Percentiles rank a stretch among this genome's conserved stretches.
Evolutionary conservation across 2,329 filamentous ascomycete genomes (phyloP).

Genomic region (Triangularia setosa): DNA sequence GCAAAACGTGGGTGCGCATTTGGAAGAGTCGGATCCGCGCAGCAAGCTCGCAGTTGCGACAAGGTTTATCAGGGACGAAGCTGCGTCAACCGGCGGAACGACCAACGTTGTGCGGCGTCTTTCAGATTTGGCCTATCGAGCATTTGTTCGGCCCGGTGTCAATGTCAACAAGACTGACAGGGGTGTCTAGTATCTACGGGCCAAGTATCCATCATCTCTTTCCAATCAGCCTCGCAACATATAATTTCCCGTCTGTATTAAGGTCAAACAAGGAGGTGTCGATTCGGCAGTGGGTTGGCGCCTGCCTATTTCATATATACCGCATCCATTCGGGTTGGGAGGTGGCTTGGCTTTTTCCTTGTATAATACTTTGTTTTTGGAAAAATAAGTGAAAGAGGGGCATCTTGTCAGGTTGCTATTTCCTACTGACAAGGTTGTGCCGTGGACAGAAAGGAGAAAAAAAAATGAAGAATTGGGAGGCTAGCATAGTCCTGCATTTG

Average conservation of each 20-base stretch:
- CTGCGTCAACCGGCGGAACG: slow-evolving; percentile 61
- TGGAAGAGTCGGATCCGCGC: slow-evolving; percentile 63
- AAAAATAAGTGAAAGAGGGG: neutral
- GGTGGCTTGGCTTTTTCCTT: neutral
- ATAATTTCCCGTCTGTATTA: neutral
- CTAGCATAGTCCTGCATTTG: neutral
- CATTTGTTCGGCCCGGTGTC: slow-evolving; percentile 52
- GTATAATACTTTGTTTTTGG: neutral
- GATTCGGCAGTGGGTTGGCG: neutral
- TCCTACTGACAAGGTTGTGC: neutral
- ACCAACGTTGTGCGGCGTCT: slow-evolving; percentile 70
- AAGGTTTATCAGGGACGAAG: slow-evolving; percentile 65
- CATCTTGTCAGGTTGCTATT: neutral
- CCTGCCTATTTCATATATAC: neutral
- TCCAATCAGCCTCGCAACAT: neutral
- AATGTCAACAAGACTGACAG: slow-evolving; percentile 35
- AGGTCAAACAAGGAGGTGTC: neutral
- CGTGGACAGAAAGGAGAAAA: neutral
- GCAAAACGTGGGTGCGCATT: slow-evolving; percentile 52
- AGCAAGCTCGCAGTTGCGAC: slow-evolving; percentile 66
- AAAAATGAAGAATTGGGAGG: neutral
- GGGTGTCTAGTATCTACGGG: slow-evolving; percentile 30
- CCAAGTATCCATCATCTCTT: neutral
- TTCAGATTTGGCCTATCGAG: slow-evolving; percentile 61
- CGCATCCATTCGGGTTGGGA: neutral